Percentiles rank a stretch among this genome's conserved stretches.
These are phyloP conservation scores for Colletotrichum orchidophilum DNA, from an alignment of 2,329 filamentous ascomycete species.

Conservation along the genomic window DNA sequence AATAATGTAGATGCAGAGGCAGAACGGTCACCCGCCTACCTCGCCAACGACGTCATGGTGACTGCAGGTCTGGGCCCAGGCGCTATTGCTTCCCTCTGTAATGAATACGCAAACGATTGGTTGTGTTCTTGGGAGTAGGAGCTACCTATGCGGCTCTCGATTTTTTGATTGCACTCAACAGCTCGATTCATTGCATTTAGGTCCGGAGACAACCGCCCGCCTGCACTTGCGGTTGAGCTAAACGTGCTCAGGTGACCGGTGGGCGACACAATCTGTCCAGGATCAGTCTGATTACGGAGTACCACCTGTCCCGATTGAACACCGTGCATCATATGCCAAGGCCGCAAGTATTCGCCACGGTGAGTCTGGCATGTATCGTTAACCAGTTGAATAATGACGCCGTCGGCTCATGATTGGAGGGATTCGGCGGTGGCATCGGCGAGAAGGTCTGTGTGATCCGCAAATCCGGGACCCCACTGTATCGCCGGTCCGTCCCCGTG, in stretches of 20 bases:
- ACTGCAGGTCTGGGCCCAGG: constrained; percentile 16
- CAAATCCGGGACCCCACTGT: background rate
- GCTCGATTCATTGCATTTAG: background rate
- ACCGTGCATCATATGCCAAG: background rate
- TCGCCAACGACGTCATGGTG: constrained; percentile 34
- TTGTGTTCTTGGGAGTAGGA: background rate
- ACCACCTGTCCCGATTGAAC: background rate
- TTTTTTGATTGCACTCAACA: background rate
- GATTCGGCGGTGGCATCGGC: background rate
- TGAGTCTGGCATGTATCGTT: background rate
- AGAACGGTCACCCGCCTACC: constrained; percentile 24
- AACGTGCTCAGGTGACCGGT: background rate
- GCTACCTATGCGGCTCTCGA: background rate
- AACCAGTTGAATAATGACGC: background rate
- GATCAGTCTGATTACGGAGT: background rate
- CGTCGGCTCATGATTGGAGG: background rate
- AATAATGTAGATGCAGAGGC: background rate
- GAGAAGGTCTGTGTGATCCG: constrained; percentile 13
- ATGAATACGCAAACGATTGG: background rate
- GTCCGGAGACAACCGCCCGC: background rate
- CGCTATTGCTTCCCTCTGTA: background rate
- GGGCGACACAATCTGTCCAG: background rate
- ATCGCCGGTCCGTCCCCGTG: background rate
- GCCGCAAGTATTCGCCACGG: background rate
- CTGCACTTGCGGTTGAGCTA: background rate